These are phyloP conservation scores for Beauveria asiatica DNA, from an alignment of 2,329 filamentous ascomycete genomes.

Conservation along the genomic window DNA sequence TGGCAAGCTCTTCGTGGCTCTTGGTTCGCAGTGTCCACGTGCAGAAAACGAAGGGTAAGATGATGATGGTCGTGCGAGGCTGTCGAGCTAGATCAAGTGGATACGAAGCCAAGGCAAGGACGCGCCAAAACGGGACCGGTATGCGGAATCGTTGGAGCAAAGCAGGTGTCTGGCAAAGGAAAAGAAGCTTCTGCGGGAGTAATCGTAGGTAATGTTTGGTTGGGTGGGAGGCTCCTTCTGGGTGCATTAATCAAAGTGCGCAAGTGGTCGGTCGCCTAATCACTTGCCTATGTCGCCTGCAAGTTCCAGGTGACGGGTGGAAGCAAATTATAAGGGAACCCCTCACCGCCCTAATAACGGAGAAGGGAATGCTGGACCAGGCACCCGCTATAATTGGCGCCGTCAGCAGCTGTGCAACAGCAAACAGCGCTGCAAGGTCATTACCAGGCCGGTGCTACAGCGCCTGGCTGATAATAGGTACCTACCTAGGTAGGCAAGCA, in stretches of 20 bases:
- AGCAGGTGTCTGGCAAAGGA: neutral
- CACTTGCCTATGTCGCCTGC: neutral
- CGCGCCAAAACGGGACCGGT: neutral
- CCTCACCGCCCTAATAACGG: slow-evolving; percentile 10
- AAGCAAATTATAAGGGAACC: slow-evolving; percentile 8
- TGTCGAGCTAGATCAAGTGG: neutral
- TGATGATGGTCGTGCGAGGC: neutral
- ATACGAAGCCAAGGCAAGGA: neutral
- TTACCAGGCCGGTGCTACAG: no score
- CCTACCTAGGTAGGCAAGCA: no score
- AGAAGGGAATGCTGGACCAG: slow-evolving; percentile 2
- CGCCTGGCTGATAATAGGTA: no score
- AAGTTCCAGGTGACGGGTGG: slow-evolving; percentile 3
- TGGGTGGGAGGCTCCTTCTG: slow-evolving; percentile 3
- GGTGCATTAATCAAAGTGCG: slow-evolving; percentile 3
- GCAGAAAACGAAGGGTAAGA: neutral
- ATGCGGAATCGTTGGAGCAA: neutral
- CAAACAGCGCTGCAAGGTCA: no score
- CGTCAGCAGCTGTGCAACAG: no score
- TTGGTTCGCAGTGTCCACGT: neutral
- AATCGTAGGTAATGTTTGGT: neutral
- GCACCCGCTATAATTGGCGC: neutral
- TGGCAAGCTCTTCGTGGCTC: neutral
- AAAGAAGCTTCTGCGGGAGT: neutral
- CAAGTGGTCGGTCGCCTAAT: slow-evolving; percentile 1